A percentile compares a stretch with the other conserved stretches of the same genome.
These are phyloP conservation scores for Cephalotrichum gorgonifer DNA, from an alignment of 2,329 filamentous ascomycete species.

Conservation along the genomic window DNA sequence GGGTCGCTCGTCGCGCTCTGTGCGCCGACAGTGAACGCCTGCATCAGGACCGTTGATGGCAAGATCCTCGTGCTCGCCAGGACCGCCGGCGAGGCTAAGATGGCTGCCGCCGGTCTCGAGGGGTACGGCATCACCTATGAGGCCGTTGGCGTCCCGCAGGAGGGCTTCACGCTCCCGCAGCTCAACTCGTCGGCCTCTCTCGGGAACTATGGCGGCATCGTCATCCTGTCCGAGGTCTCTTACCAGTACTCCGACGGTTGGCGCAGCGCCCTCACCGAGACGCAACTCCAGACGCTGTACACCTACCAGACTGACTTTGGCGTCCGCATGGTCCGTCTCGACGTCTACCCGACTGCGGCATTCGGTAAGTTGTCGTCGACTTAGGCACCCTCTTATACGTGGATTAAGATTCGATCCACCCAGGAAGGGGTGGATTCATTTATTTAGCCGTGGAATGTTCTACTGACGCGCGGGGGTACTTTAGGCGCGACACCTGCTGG, in stretches of 20 bases:
- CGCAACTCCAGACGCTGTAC: constrained; percentile 45
- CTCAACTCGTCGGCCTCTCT: constrained; percentile 35
- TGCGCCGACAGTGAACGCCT: not conserved
- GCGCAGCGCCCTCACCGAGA: constrained; percentile 41
- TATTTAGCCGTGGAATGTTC: not conserved
- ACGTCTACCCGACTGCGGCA: constrained; percentile 41
- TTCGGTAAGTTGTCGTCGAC: constrained; percentile 27
- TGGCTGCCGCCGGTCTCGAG: constrained; percentile 23
- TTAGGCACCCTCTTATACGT: no score
- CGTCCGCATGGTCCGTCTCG: constrained; percentile 49
- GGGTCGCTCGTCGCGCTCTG: not conserved
- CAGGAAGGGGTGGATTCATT: not conserved
- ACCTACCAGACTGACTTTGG: constrained; percentile 47
- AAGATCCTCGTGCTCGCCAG: constrained; percentile 47
- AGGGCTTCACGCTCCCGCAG: constrained; percentile 36
- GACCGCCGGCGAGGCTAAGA: constrained; percentile 34
- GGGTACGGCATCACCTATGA: constrained; percentile 52
- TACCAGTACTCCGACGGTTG: constrained; percentile 38
- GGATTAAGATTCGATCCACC: not conserved
- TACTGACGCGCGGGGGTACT: no score
- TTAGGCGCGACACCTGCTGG: not conserved
- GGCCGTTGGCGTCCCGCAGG: constrained; percentile 40
- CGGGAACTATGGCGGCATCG: constrained; percentile 50
- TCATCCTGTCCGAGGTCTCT: constrained; percentile 40
- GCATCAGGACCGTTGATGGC: constrained; percentile 19